Evolutionary conservation across 139 green algal species (phyloP).

Genomic region (Mychonastes homosphaera): DNA sequence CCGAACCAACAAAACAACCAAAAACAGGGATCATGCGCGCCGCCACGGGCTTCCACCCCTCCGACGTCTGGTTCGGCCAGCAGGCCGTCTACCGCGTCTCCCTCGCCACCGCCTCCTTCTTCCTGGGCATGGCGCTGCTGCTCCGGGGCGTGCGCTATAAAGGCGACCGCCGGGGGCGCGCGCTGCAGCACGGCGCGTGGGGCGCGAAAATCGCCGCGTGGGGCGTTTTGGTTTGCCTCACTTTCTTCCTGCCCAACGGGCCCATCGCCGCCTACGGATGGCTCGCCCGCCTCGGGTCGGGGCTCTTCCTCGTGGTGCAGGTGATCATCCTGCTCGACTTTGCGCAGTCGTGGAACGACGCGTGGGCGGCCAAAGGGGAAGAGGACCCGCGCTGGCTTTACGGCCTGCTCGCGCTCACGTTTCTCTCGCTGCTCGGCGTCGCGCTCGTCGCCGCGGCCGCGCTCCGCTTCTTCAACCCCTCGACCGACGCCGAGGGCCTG

Average conservation of each 20-base stretch:
- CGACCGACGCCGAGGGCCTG: slow-evolving; percentile 27
- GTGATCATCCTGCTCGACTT: slow-evolving; percentile 94
- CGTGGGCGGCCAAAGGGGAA: slow-evolving; percentile 71
- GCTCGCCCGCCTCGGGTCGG: slow-evolving; percentile 72
- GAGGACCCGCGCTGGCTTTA: slow-evolving; percentile 76
- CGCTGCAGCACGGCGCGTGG: slow-evolving; percentile 82
- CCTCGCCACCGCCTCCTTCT: slow-evolving; percentile 90
- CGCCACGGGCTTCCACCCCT: slow-evolving; percentile 21
- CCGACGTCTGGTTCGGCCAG: slow-evolving; percentile 80
- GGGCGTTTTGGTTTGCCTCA: slow-evolving; percentile 59
- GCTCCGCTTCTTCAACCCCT: slow-evolving; percentile 78
- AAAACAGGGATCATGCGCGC: slow-evolving; percentile 44
- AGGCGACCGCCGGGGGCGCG: slow-evolving; percentile 62
- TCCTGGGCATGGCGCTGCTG: slow-evolving; percentile 58
- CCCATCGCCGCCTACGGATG: slow-evolving; percentile 64
- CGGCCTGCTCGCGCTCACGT: slow-evolving; percentile 67
- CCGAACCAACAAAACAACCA: too few relatives aligned
- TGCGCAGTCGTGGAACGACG: slow-evolving; percentile 78
- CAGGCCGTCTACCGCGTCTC: slow-evolving; percentile 92
- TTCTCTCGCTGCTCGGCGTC: too few relatives aligned
- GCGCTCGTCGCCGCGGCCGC: slow-evolving; percentile 28
- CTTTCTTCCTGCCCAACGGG: slow-evolving; percentile 75
- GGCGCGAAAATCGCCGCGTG: slow-evolving; percentile 78
- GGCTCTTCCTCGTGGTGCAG: slow-evolving; percentile 89
- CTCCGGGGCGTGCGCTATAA: slow-evolving; percentile 73